These are phyloP conservation scores for Leccinum proliferum DNA, from an alignment of 1,284 basidiomycete species.

Conservation along the genomic window DNA sequence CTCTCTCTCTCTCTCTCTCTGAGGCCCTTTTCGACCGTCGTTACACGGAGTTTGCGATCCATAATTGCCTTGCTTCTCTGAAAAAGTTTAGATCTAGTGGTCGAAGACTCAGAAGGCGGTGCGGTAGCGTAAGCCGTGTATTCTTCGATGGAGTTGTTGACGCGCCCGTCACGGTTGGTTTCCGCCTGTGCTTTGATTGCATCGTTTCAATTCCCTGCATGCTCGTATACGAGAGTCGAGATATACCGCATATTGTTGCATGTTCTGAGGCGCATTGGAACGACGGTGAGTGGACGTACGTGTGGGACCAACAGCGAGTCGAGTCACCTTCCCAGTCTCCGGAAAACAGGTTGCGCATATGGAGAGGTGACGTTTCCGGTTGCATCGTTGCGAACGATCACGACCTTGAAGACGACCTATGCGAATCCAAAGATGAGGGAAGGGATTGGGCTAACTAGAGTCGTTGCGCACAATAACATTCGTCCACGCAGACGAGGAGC, in stretches of 20 bases:
- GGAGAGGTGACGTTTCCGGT: constrained; percentile 66
- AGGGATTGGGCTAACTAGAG: neutral
- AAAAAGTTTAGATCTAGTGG: constrained; percentile 29
- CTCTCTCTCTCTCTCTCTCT: constrained; percentile 41
- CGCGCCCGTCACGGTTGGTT: constrained; percentile 79
- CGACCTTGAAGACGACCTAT: constrained; percentile 93
- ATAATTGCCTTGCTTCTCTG: constrained; percentile 68
- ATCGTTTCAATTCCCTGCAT: constrained; percentile 90
- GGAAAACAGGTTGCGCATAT: constrained; percentile 70
- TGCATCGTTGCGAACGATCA: constrained; percentile 89
- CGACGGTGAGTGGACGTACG: constrained; percentile 4
- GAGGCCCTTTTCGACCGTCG: constrained; percentile 95
- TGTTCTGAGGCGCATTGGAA: constrained; percentile 75
- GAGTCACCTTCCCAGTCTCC: constrained; percentile 75
- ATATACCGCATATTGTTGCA: constrained; percentile 86
- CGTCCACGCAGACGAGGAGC: constrained; percentile 79
- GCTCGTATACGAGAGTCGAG: constrained; percentile 85
- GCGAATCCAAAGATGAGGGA: constrained; percentile 5
- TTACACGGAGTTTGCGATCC: constrained; percentile 78
- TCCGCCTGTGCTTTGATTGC: constrained; percentile 88
- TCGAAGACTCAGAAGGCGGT: constrained; percentile 22
- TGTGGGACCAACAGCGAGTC: neutral
- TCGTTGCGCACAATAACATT: constrained; percentile 72
- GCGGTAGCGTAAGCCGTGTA: constrained; percentile 33
- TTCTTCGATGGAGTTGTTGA: constrained; percentile 56